A percentile compares a stretch with the other conserved stretches of the same genome.
Conservation (phyloP, 2,329 filamentous ascomycete genomes). For the Colletotrichum eremochloae region DNA sequence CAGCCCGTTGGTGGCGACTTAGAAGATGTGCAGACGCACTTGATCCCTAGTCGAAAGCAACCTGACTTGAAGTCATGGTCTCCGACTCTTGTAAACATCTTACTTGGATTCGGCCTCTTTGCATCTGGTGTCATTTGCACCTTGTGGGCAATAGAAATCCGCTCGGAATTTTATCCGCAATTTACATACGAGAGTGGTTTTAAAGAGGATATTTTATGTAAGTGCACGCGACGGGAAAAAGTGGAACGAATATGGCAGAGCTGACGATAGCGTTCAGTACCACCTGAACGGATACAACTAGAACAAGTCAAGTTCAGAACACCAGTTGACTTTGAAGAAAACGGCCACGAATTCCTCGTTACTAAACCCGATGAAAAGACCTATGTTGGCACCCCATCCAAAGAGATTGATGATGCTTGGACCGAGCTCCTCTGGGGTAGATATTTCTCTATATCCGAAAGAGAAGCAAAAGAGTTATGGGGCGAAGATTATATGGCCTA, state of each 20-base stretch:
- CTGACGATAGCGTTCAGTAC: background rate
- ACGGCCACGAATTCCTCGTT: background rate
- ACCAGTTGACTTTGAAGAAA: background rate
- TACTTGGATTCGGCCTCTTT: background rate
- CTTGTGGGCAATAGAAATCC: background rate
- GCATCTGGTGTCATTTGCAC: background rate
- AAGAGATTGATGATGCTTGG: constrained; percentile 1
- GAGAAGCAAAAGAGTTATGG: background rate
- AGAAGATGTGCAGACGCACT: background rate
- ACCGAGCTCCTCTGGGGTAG: background rate
- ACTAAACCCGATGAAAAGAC: background rate
- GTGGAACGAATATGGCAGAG: background rate
- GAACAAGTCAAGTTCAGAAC: background rate
- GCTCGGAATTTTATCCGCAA: background rate
- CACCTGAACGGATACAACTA: background rate
- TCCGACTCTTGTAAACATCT: background rate
- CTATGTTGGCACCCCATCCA: background rate
- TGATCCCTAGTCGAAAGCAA: background rate
- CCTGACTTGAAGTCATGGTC: background rate
- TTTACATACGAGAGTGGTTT: background rate
- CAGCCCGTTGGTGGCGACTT: background rate
- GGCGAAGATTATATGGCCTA: background rate
- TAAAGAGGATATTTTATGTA: background rate
- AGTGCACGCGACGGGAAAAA: background rate
- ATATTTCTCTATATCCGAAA: background rate